Evolutionary conservation across 257 asterid genomes (phyloP).

Genomic region (Schizonepeta tenuifolia): DNA sequence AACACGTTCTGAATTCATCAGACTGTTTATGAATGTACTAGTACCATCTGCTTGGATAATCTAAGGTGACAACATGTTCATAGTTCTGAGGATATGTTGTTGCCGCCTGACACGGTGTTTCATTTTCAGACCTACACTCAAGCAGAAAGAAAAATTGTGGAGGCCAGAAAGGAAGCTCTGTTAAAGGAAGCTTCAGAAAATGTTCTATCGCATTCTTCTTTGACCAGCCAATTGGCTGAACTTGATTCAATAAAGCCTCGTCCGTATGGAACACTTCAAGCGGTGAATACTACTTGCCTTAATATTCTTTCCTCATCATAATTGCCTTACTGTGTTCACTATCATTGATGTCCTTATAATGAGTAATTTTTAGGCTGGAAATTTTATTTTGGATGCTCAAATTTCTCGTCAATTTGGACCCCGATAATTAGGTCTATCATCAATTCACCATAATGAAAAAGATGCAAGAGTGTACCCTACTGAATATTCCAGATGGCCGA

Average conservation of each 20-base stretch:
- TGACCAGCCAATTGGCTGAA: slow-evolving; percentile 57
- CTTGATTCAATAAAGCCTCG: slow-evolving; percentile 73
- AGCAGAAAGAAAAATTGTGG: slow-evolving; percentile 77
- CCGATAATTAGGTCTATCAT: neutral
- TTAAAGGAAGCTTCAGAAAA: slow-evolving; percentile 62
- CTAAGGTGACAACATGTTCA: slow-evolving; percentile 16
- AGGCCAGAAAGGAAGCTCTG: slow-evolving; percentile 75
- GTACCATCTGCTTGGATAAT: slow-evolving; percentile 24
- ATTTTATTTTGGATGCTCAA: neutral
- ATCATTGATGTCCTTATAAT: neutral
- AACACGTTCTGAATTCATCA: slow-evolving; percentile 3
- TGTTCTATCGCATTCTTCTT: slow-evolving; percentile 42
- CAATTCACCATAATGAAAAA: neutral
- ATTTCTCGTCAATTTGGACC: neutral
- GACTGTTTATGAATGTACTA: slow-evolving; percentile 8
- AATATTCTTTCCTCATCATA: slow-evolving; percentile 27
- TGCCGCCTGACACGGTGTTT: slow-evolving; percentile 22
- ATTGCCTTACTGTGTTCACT: neutral
- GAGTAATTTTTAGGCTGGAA: slow-evolving; percentile 18
- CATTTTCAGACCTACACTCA: slow-evolving; percentile 80
- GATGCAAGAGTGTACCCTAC: neutral
- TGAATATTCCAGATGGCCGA: neutral
- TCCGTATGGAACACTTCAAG: slow-evolving; percentile 83
- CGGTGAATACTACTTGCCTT: slow-evolving; percentile 57
- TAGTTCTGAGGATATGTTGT: slow-evolving; percentile 5